Evolutionary conservation across 495 filamentous ascomycete genomes (phyloP).

Genomic region (Beverwykella pulmonaria): DNA sequence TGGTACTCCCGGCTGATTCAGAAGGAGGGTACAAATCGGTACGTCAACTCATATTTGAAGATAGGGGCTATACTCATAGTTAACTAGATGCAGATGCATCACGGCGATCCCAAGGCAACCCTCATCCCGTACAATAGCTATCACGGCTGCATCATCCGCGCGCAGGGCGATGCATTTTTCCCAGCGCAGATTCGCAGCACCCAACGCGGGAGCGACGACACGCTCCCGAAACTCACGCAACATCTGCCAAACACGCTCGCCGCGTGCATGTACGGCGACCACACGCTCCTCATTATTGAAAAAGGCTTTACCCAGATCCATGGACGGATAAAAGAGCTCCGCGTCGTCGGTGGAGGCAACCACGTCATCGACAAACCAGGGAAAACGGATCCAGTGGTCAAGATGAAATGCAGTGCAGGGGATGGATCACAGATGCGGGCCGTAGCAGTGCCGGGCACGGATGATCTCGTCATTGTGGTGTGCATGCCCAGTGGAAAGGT

Average conservation of each 20-base stretch:
- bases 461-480: slow-evolving; percentile 5
- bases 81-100: neutral
- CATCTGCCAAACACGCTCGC: neutral
- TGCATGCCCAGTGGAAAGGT: slow-evolving; percentile 6
- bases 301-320: neutral
- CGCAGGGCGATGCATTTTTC: neutral
- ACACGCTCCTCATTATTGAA: neutral
- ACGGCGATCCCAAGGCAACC: neutral
- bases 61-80: neutral
- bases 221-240: neutral
- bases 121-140: slow-evolving; percentile 8
- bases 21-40: slow-evolving; percentile 3
- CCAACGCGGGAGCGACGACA: neutral
- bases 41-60: neutral
- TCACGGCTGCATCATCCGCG: slow-evolving; percentile 1
- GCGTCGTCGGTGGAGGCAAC: neutral
- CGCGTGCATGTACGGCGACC: slow-evolving; percentile 14
- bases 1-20: neutral
- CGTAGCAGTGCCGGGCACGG: neutral
- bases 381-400: neutral
- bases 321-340: slow-evolving; percentile 1
- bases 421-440: slow-evolving; percentile 7
- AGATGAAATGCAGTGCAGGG: neutral
- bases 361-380: neutral
- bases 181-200: neutral